Conservation (phyloP, 2,329 filamentous ascomycete genomes). For the Sclerotinia nivalis region DNA sequence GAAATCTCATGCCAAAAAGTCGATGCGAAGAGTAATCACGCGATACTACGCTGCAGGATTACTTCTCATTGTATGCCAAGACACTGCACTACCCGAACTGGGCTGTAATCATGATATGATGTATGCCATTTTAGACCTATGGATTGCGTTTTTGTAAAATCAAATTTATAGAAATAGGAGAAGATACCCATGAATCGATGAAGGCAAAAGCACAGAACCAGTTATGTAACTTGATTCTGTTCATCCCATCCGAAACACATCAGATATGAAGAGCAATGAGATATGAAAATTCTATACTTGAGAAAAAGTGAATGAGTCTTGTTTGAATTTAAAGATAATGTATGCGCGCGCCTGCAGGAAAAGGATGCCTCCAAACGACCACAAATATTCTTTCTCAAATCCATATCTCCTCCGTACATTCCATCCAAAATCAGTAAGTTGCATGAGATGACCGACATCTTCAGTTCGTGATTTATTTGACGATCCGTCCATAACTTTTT, state of each 20-base stretch:
- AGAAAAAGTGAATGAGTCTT: conserved; percentile 21
- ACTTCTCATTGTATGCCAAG: neutral
- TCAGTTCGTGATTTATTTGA: conserved; percentile 13
- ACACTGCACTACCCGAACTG: neutral
- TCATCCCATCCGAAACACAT: conserved; percentile 2
- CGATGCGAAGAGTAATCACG: neutral
- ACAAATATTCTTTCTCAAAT: neutral
- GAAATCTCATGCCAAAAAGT: neutral
- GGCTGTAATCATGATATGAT: conserved; percentile 4
- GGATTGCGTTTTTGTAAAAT: conserved; percentile 10
- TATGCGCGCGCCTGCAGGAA: conserved; percentile 18
- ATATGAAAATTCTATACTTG: conserved; percentile 8
- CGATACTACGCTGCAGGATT: neutral
- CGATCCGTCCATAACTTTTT: conserved; percentile 16
- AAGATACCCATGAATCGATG: conserved; percentile 15
- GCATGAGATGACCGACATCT: conserved; percentile 5
- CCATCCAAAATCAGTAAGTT: conserved; percentile 7
- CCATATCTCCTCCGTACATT: conserved; percentile 1
- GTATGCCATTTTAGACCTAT: conserved; percentile 10
- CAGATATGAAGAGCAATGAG: conserved; percentile 8
- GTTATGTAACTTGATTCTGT: conserved; percentile 8
- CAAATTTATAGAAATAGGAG: conserved; percentile 16
- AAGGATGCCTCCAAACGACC: conserved; percentile 17
- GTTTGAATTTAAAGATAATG: conserved; percentile 11
- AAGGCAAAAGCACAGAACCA: neutral